Evolutionary conservation across 345 rosid species (phyloP), one percentile per base, ranked within the genome.

Genomic region (Aethionema arabicum): DNA sequence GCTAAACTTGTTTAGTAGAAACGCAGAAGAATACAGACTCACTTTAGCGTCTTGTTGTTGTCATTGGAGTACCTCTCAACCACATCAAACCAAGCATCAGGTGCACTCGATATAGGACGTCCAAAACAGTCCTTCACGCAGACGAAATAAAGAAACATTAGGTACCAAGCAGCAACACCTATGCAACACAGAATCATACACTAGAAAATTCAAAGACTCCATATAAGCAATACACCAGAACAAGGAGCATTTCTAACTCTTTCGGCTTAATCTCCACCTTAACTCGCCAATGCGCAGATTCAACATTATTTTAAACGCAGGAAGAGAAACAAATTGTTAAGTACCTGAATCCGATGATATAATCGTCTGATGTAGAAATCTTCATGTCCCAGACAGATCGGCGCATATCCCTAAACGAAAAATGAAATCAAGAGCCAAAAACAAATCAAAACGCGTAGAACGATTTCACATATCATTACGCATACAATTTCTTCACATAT

Each of bases 281-380:
- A 42, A 43, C 55, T 37, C 12, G 36, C 3, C 31, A 48, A 66
- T 48, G 33, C 21, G 5, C 9, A 51, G 46, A 59, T 50, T 67
- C 15, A 66, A 31, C 51, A 63, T 42, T 11, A 41, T 11, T 33
- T 2, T 21, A 39, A 50, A 38, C 3, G 44, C n/a, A 0, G 8
- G 12, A 32, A 15, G 42, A 0, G 59, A 53, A 43, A 66, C 3
- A 5, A 15, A 56, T 8, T 9, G 44, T 46, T 21, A 29, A 55
- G 58, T 52, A 85, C 97, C 97, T 90, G 96, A 76, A 93, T 93
- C 31, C 96, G 90, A 57, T 72, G 88, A 75, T 82, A 93, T 48
- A 87, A 76, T 31, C 99, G 87, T 1, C 99, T 82, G 60, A 72
- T 78, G 72, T 93, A 87, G 82, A 93, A 93, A 76, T 90, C 97